Evolutionary conservation across 1,284 basidiomycete species (phyloP).

Genomic region (Apiotrichum veenhuisii): DNA sequence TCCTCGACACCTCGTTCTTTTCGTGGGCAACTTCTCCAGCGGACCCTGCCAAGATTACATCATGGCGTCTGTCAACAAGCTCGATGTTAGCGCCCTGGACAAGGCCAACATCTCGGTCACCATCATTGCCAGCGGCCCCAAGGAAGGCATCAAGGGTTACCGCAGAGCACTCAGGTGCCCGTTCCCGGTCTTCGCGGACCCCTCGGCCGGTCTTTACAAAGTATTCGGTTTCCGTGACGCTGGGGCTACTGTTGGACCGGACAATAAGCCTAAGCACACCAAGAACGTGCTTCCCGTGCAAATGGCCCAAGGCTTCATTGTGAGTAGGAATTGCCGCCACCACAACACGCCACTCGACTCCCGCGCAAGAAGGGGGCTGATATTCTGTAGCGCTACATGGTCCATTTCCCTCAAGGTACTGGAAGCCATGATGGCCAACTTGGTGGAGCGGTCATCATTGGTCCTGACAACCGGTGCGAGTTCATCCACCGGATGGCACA

Average conservation of each 20-base stretch:
- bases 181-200: conserved; percentile 38
- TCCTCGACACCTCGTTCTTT: conserved; percentile 36
- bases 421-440: conserved; percentile 42
- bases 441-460: conserved; percentile 46
- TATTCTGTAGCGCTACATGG: conserved; percentile 31
- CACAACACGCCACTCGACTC: background rate
- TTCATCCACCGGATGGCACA: conserved; percentile 48
- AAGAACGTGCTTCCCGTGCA: conserved; percentile 36
- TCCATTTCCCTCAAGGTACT: conserved; percentile 38
- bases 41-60: conserved; percentile 48
- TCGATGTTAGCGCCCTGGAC: conserved; percentile 37
- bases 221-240: conserved; percentile 19
- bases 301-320: conserved; percentile 30
- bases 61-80: conserved; percentile 33
- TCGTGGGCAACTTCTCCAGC: conserved; percentile 45
- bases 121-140: conserved; percentile 41
- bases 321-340: background rate
- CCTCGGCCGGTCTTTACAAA: conserved; percentile 35
- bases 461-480: conserved; percentile 30
- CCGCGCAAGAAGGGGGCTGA: too few species aligned
- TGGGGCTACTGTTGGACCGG: background rate
- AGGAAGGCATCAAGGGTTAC: conserved; percentile 46
- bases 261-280: conserved; percentile 32
- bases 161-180: conserved; percentile 29
- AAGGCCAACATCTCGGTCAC: conserved; percentile 37